Conservation (phyloP, 331 rosid species). For the Ulmus americana region DNA sequence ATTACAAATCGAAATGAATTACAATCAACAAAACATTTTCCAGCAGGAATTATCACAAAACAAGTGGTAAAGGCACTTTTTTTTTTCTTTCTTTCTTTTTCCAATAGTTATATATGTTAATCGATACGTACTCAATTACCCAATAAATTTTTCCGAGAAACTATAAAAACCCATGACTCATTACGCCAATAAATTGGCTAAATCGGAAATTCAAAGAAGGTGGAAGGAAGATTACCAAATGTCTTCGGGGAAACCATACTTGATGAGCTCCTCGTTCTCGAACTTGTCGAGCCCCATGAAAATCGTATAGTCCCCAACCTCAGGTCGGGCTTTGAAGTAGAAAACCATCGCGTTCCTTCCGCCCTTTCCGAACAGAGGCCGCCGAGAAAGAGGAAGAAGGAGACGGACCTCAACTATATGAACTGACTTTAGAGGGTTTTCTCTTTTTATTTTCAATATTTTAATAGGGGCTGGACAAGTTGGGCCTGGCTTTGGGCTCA, state of each 20-base stretch:
- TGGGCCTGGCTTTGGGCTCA: neutral
- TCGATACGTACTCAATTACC: neutral
- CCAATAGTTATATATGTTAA: neutral
- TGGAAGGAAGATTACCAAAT: slow-evolving; percentile 50
- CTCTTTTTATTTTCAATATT: too few relatives aligned
- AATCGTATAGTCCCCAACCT: slow-evolving; percentile 86
- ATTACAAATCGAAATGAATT: neutral
- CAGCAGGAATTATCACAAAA: neutral
- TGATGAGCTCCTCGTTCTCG: slow-evolving; percentile 99
- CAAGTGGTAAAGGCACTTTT: neutral
- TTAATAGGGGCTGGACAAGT: too few relatives aligned
- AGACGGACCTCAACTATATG: slow-evolving; percentile 3
- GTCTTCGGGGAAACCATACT: slow-evolving; percentile 86
- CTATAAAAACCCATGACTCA: neutral
- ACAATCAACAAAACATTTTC: neutral
- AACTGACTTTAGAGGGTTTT: neutral
- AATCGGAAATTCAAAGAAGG: neutral
- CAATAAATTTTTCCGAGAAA: neutral
- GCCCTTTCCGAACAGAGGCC: neutral
- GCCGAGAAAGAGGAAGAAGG: neutral
- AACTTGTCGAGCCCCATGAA: slow-evolving; percentile 97
- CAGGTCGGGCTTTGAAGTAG: slow-evolving; percentile 98
- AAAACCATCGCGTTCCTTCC: slow-evolving; percentile 55
- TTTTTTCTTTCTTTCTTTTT: neutral
- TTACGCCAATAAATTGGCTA: neutral